Conservation (phyloP, 2,329 filamentous ascomycete genomes). For the Sordariomycetes sp. region DNA sequence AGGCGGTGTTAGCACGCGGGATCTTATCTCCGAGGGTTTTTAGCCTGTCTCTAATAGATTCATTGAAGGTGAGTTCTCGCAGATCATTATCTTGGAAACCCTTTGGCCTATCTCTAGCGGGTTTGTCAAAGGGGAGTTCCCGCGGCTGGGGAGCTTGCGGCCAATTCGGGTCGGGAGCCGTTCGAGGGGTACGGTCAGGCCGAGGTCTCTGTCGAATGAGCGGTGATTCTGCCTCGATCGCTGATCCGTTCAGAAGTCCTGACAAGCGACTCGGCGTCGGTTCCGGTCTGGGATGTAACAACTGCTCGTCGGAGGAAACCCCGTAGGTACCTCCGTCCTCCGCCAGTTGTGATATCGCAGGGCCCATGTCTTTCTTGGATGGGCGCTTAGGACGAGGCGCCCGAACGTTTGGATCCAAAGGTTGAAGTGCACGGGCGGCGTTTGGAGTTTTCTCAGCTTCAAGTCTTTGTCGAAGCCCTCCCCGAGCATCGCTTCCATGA, state of each 20-base stretch:
- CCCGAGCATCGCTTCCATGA: neutral
- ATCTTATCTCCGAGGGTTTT: neutral
- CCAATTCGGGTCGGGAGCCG: neutral
- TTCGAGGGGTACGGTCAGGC: neutral
- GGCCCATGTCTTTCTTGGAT: slow-evolving; percentile 13
- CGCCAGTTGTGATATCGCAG: slow-evolving; percentile 27
- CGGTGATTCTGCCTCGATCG: slow-evolving; percentile 10
- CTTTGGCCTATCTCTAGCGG: neutral
- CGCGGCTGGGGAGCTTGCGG: slow-evolving; percentile 2
- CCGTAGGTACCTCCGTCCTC: slow-evolving; percentile 30
- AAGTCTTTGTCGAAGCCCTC: neutral
- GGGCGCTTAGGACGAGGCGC: neutral
- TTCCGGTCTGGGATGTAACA: neutral
- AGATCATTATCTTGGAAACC: neutral
- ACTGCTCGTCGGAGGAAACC: neutral
- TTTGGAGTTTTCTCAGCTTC: neutral
- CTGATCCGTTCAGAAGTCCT: slow-evolving; percentile 18
- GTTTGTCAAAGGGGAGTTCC: slow-evolving; percentile 2
- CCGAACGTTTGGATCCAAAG: neutral
- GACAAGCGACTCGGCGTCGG: slow-evolving; percentile 16
- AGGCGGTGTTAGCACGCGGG: neutral
- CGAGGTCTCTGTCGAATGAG: slow-evolving; percentile 7
- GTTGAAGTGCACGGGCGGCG: slow-evolving; percentile 1
- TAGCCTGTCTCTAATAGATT: neutral
- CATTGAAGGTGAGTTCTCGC: slow-evolving; percentile 2